Evolutionary conservation across 2,329 filamentous ascomycete species (phyloP), one percentile per base, ranked within the genome.

Genomic region (Calonectria pseudoreteaudii): DNA sequence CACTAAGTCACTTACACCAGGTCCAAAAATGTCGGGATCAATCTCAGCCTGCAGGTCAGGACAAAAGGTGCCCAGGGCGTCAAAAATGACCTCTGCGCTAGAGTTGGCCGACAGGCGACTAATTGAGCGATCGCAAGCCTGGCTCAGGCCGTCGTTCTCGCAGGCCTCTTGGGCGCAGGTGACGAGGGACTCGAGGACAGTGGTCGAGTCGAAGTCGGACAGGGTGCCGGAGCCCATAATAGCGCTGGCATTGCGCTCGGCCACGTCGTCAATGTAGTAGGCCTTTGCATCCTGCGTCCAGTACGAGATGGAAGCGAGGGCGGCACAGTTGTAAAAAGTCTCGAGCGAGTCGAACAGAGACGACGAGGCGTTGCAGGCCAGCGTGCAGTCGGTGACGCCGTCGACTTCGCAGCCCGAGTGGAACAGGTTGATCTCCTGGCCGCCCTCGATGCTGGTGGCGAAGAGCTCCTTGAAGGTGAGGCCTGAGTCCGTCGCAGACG

Each of bases 271-370:
- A 50, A 85, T 74, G 67, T 82, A 81, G 68, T 82, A 85, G 16
- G 72, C 70, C 16, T 74, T 77, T 1, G 72, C 74, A n/a, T 83
- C 81, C 23, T 77, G 77, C 7, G 80, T 81, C 82, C 83, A 84
- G 77, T 84, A 81, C 18, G 81, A 77, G 13, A 85, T 80, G 5
- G 83, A 81, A 5, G 84, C 80, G 28, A 85, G 74, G 4, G 84
- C 83, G 28, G 83, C 83, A 58, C 84, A 85, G 75, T 85, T 85
- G 78, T 85, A 85, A 60, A 85, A 85, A 1, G 83, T 84, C 73
- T 85, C 84, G 8, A 84, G 73, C 1, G 82, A 84, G 66, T 79
- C 80, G 69, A 85, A 85, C 72, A 84, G 80, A 47, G 77, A 72
- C 18, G 75, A 52, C 0, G 81, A 76, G 56, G 79, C 76, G 64